Base-by-base conservation (phyloP, 2,329 filamentous ascomycete genomes). In the Talaromyces sp. region DNA sequence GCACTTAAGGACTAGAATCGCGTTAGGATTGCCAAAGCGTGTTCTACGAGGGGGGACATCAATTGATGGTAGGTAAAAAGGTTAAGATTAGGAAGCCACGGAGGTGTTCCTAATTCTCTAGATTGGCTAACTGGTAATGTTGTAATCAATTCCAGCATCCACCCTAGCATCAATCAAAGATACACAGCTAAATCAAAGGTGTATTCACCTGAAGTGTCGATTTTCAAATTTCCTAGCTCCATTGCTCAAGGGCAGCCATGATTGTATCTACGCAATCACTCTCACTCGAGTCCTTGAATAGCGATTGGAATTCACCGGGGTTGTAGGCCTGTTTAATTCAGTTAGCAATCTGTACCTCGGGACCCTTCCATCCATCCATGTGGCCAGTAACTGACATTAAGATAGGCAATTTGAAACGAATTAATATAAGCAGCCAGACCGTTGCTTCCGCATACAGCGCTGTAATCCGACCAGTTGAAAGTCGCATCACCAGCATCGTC, bases 361-460 rank as follows among this genome's bases (percentile, higher is more conserved):
- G 15, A 17, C 28, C 28, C 28, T 30, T 28, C 22, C 25, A 8
- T 27, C 11, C 25, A 52, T 30, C 15, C 28, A 17, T n/a, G 28
- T 3, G 44, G 2, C 19, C 49, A 28, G 3, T 27, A 42, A 44
- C 59, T 61, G 15, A 61, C 59, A 36, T 61, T 61, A 22, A 61
- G 36, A 52, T 61, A 57, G 8, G 59, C 59, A 0, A 61, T 61
- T 32, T 44, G 42, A 27, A 61, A 53, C 17, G 19, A 39, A 32
- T 57, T 33, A 11, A 61, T 61, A n/a, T 57, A 61, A n/a, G 54
- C 33, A 2, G 59, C 54, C n/a, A 61, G 27, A 10, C 59, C 59
- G 3, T 61, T 47, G 30, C 54, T 57, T 4, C 59, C 59, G n/a
- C 59, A 61, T 30, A 61, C 22, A 44, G 59, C 44, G 39, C 30